Percentiles rank a stretch among this genome's conserved stretches.
These are phyloP conservation scores for Ascochyta koolunga DNA, from an alignment of 2,329 filamentous ascomycete genomes.

Conservation along the genomic window DNA sequence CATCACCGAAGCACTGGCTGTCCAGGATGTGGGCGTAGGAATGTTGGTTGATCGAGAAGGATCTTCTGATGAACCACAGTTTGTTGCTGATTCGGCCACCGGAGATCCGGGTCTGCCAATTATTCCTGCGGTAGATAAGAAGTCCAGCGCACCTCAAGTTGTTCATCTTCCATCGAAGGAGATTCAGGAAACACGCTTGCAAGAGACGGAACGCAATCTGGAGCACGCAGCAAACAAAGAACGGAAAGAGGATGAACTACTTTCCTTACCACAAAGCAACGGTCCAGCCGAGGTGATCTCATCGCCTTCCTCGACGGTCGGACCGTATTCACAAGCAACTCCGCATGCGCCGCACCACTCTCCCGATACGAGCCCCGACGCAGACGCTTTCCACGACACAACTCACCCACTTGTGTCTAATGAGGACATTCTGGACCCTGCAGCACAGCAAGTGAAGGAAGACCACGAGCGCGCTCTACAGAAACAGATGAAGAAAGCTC, in stretches of 20 bases:
- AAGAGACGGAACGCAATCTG: conserved; percentile 49
- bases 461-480: conserved; percentile 60
- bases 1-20: conserved; percentile 17
- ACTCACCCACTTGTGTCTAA: conserved; percentile 32
- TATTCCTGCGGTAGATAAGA: conserved; percentile 9
- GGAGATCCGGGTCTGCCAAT: conserved; percentile 33
- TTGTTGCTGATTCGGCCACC: conserved; percentile 35
- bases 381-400: conserved; percentile 56
- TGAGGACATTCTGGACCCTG: conserved; percentile 42
- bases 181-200: conserved; percentile 55
- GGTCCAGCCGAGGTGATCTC: conserved; percentile 46
- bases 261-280: conserved; percentile 34
- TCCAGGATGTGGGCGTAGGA: conserved; percentile 17
- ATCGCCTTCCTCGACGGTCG: conserved; percentile 69
- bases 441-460: conserved; percentile 55
- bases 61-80: conserved; percentile 30
- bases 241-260: conserved; percentile 47
- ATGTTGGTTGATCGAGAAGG: conserved; percentile 18
- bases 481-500: conserved; percentile 56
- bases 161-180: conserved; percentile 58
- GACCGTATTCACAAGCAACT: conserved; percentile 73
- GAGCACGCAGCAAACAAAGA: conserved; percentile 46
- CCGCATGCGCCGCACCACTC: conserved; percentile 71
- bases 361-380: conserved; percentile 75
- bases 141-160: conserved; percentile 41